phyloP scores from a whole-genome alignment of 495 filamentous ascomycete genomes.

The Penicillium crystallinum region DNA sequence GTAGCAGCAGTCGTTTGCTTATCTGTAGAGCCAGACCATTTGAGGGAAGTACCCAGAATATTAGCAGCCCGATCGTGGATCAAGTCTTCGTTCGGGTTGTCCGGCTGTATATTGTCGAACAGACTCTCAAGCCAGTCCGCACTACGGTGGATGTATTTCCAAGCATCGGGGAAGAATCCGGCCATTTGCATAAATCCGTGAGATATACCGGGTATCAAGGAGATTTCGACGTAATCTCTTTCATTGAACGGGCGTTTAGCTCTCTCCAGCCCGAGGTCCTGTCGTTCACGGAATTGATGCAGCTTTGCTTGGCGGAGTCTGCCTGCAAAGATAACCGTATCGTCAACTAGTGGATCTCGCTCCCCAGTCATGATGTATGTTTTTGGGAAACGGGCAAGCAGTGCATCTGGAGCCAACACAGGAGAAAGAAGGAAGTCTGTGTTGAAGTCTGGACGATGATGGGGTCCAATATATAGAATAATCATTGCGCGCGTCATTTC shows the following conservation, averaged over 20 bases:
- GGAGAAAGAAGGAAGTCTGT: conserved; percentile 89
- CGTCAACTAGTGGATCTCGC: conserved; percentile 90
- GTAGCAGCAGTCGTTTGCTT: background rate
- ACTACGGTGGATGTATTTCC: conserved; percentile 71
- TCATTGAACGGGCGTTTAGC: conserved; percentile 60
- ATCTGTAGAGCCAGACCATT: background rate
- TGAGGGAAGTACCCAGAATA: background rate
- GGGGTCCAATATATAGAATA: conserved; percentile 91
- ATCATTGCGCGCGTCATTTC: conserved; percentile 99
- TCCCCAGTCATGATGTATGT: conserved; percentile 92
- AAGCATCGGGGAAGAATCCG: conserved; percentile 76
- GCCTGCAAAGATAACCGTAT: conserved; percentile 93
- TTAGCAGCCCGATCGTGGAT: conserved; percentile 4
- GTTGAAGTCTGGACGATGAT: conserved; percentile 86
- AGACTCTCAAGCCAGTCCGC: conserved; percentile 71
- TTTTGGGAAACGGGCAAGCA: conserved; percentile 81
- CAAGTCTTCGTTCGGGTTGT: conserved; percentile 21
- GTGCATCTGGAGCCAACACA: conserved; percentile 76
- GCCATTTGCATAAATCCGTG: conserved; percentile 95
- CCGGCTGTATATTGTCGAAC: conserved; percentile 50
- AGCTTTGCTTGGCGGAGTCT: conserved; percentile 77
- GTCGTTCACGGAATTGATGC: conserved; percentile 55
- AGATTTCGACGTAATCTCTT: conserved; percentile 72
- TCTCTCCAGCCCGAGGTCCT: conserved; percentile 56
- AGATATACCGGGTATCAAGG: conserved; percentile 76